Conservation (phyloP, 257 asterid genomes). For the Petrea volubilis region DNA sequence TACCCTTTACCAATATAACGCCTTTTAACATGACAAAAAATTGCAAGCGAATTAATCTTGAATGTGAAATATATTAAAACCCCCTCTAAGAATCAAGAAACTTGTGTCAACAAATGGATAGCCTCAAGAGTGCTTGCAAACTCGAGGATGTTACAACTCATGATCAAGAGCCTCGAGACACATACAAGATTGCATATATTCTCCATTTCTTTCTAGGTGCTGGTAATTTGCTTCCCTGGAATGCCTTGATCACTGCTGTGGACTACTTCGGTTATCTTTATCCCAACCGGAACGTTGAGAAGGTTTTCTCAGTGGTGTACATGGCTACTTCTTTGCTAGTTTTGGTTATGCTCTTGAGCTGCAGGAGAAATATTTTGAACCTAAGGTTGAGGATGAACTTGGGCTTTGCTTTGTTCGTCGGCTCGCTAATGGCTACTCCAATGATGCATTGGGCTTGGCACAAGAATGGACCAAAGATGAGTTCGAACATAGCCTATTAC, state of each 20-base stretch:
- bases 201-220: slow-evolving; percentile 83
- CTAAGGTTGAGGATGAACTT: slow-evolving; percentile 61
- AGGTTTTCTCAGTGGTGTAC: slow-evolving; percentile 70
- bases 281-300: slow-evolving; percentile 60
- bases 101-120: slow-evolving; percentile 31
- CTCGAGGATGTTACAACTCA: not conserved
- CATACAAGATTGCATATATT: slow-evolving; percentile 55
- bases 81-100: not conserved
- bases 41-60: slow-evolving; percentile 2
- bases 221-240: slow-evolving; percentile 84
- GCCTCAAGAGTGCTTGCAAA: slow-evolving; percentile 11
- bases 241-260: slow-evolving; percentile 69
- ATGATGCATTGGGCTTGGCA: slow-evolving; percentile 50
- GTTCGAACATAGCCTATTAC: slow-evolving; percentile 32
- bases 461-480: slow-evolving; percentile 13
- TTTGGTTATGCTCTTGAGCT: slow-evolving; percentile 43
- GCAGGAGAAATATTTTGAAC: slow-evolving; percentile 24
- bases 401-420: slow-evolving; percentile 63
- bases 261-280: slow-evolving; percentile 68
- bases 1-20: not conserved
- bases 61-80: not conserved
- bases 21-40: not conserved
- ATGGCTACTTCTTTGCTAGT: slow-evolving; percentile 62
- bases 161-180: slow-evolving; percentile 47
- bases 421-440: slow-evolving; percentile 57